phyloP scores from a whole-genome alignment of 2,329 filamentous ascomycete species.

The Sphaerostilbella broomeana region DNA sequence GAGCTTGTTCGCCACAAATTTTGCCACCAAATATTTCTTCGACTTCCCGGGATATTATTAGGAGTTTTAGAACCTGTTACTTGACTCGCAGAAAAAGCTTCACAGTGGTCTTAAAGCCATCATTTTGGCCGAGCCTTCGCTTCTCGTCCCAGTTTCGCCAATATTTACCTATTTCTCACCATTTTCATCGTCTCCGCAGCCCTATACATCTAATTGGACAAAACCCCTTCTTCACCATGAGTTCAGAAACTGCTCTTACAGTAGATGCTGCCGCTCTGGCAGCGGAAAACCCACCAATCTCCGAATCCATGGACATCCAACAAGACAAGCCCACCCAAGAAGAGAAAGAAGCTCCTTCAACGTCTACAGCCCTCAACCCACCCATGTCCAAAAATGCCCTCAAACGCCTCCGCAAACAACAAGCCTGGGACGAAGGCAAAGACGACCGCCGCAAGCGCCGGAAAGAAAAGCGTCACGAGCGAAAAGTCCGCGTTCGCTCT shows the following conservation, averaged over 20 bases:
- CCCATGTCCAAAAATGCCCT: slow-evolving; percentile 75
- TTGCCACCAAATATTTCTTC: no score
- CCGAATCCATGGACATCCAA: slow-evolving; percentile 2
- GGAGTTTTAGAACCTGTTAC: neutral
- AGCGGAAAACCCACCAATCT: slow-evolving; percentile 1
- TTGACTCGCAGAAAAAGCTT: slow-evolving; percentile 3
- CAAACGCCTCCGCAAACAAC: slow-evolving; percentile 67
- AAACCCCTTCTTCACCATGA: neutral
- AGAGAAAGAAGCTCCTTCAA: no score
- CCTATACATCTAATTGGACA: no score
- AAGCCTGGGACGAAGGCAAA: slow-evolving; percentile 70
- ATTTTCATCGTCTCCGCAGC: no score
- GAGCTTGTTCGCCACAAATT: no score
- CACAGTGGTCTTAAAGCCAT: no score
- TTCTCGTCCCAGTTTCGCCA: no score
- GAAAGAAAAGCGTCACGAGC: slow-evolving; percentile 48
- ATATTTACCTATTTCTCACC: no score
- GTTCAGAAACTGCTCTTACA: neutral
- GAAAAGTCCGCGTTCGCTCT: slow-evolving; percentile 41
- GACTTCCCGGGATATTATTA: no score
- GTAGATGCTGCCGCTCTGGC: neutral
- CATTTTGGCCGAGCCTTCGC: no score
- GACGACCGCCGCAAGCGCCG: slow-evolving; percentile 48
- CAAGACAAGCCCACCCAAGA: neutral
- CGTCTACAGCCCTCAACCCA: slow-evolving; percentile 12